Evolutionary conservation across 495 filamentous ascomycete species (phyloP).

Genomic region (Umbilicaria muhlenbergii): DNA sequence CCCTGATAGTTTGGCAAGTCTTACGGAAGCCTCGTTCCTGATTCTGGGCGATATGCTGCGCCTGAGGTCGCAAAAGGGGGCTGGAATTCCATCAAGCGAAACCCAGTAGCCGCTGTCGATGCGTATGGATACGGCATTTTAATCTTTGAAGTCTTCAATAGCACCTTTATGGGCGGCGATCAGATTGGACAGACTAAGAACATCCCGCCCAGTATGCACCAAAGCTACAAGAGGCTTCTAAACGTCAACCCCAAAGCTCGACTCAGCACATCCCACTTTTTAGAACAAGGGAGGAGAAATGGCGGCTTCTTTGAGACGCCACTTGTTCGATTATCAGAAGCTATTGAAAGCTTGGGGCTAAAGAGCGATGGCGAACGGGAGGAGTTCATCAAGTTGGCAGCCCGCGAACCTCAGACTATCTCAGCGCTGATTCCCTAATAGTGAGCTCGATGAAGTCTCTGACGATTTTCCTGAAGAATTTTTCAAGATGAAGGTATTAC

Average conservation of each 20-base stretch:
- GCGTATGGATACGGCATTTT: slow-evolving; percentile 74
- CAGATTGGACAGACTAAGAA: slow-evolving; percentile 73
- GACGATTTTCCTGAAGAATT: slow-evolving; percentile 96
- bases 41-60: slow-evolving; percentile 63
- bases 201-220: slow-evolving; percentile 74
- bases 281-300: slow-evolving; percentile 71
- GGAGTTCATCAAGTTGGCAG: slow-evolving; percentile 60
- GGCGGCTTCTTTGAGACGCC: slow-evolving; percentile 87
- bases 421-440: slow-evolving; percentile 19
- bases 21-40: slow-evolving; percentile 74
- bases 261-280: slow-evolving; percentile 68
- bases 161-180: slow-evolving; percentile 50
- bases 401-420: background rate
- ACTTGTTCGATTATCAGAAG: slow-evolving; percentile 78
- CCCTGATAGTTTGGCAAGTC: slow-evolving; percentile 28
- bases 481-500: slow-evolving; percentile 91
- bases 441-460: slow-evolving; percentile 69
- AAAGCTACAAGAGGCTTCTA: slow-evolving; percentile 74
- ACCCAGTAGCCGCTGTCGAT: slow-evolving; percentile 68
- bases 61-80: slow-evolving; percentile 76
- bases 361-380: slow-evolving; percentile 75
- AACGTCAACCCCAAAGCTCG: slow-evolving; percentile 80
- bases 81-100: slow-evolving; percentile 77
- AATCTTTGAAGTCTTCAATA: slow-evolving; percentile 86
- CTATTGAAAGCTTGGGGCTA: slow-evolving; percentile 78